A percentile compares a stretch with the other conserved stretches of the same genome.
Conservation (phyloP, 129 eudicot genomes). For the Centella asiatica region DNA sequence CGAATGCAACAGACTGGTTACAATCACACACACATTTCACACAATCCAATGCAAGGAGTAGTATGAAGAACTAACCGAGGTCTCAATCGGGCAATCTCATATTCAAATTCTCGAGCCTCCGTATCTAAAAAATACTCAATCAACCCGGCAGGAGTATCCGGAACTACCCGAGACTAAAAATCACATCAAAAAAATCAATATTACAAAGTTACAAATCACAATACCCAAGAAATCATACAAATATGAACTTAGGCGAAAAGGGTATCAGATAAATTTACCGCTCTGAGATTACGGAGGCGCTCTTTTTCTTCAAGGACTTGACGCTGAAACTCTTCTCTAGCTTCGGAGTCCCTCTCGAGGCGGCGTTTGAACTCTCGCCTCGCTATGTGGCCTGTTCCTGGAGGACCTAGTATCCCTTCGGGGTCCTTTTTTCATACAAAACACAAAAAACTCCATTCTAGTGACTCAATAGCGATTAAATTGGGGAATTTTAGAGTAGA, state of each 20-base stretch:
- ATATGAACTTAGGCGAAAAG: too few species aligned
- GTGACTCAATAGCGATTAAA: neutral
- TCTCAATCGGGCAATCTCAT: constrained; percentile 84
- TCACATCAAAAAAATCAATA: neutral
- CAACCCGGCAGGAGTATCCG: constrained; percentile 50
- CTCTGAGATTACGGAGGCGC: constrained; percentile 62
- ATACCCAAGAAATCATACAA: neutral
- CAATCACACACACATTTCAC: too few species aligned
- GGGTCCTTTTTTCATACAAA: constrained; percentile 83
- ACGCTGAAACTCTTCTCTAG: constrained; percentile 69
- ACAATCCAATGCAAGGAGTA: too few species aligned
- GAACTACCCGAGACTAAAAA: constrained; percentile 58
- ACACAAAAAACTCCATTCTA: constrained; percentile 8
- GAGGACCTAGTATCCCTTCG: constrained; percentile 74
- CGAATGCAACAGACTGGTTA: too few species aligned
- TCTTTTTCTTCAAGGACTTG: constrained; percentile 67
- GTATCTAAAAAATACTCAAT: constrained; percentile 94
- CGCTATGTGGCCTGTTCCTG: constrained; percentile 68
- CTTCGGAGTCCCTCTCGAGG: constrained; percentile 65
- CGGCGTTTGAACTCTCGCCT: constrained; percentile 62
- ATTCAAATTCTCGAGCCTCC: constrained; percentile 88
- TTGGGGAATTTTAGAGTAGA: neutral
- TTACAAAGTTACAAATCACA: neutral
- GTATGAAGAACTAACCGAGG: constrained; percentile 47
- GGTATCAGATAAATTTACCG: constrained; percentile 25